Evolutionary conservation across 306 rosid species (phyloP), one percentile per base, ranked within the genome.

Genomic region (Malus asiatica): DNA sequence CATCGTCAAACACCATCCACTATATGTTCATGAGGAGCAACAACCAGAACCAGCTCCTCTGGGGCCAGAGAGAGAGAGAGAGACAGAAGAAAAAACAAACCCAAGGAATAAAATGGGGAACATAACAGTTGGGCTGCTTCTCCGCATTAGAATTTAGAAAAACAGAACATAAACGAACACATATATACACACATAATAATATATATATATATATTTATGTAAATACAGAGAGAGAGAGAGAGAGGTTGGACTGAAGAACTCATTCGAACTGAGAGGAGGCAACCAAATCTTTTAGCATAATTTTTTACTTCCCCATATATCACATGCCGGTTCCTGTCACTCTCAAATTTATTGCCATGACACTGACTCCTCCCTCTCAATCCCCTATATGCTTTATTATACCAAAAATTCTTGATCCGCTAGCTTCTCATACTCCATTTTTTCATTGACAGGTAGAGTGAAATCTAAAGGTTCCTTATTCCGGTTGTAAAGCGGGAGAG

Each of bases 261-360:
- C 67, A 63, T 46, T 46, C 52, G 52, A 13, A 46, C 18, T 13
- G 7, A 74, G 77, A 66, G 63, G 16, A 58, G 76, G 73, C 62
- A 75, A 81, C 79, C 68, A 88, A 86, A 84, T 86, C 83, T 82
- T 84, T 84, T 84, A 45, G 77, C 88, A 76, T 75, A 75, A 48
- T 75, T 75, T 75, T 88, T 68, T 80, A 83, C 77, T 69, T 68
- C 55, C 51, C 65, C 55, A 20, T 42, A 58, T 10, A 66, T 82
- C 86, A 83, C 93, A 77, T 84, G 86, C 75, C 23, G 44, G 75
- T 72, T 68, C 63, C 82, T 77, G 74, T 79, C 82, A n/a, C 64
- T 71, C 79, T 72, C n/a, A 72, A 76, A 85, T 87, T 89, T 79
- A 87, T 83, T 82, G 89, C 80, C 42, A 57, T 75, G 91, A 89